These are phyloP conservation scores for Stentor coeruleus DNA, from an alignment of 73 alveolate genomes.

Conservation along the genomic window DNA sequence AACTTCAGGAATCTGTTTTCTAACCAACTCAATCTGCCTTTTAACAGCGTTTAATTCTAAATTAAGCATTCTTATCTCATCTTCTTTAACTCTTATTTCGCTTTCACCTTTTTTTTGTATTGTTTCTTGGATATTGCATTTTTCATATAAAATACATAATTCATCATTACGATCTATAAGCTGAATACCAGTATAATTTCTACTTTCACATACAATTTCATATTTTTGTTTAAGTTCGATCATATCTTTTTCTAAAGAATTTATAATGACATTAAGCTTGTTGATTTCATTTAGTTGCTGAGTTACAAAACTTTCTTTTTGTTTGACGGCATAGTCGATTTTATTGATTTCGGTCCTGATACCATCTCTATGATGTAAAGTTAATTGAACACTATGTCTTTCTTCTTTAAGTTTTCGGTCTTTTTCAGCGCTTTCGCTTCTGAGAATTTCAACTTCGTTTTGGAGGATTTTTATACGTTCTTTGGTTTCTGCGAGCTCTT, in stretches of 20 bases:
- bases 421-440: slow-evolving; percentile 90
- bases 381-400: slow-evolving; percentile 74
- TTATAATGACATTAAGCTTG: slow-evolving; percentile 87
- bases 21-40: slow-evolving; percentile 84
- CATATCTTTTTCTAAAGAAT: slow-evolving; percentile 91
- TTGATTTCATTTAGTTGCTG: slow-evolving; percentile 94
- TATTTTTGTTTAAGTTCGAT: slow-evolving; percentile 84
- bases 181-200: slow-evolving; percentile 95
- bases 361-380: slow-evolving; percentile 83
- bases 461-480: slow-evolving; percentile 88
- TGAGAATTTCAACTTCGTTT: slow-evolving; percentile 91
- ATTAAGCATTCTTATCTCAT: slow-evolving; percentile 88
- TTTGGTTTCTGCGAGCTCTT: slow-evolving; percentile 94
- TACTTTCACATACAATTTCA: slow-evolving; percentile 93
- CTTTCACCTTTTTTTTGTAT: slow-evolving; percentile 89
- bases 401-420: slow-evolving; percentile 83
- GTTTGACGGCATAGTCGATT: slow-evolving; percentile 76
- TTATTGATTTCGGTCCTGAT: slow-evolving; percentile 89
- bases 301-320: slow-evolving; percentile 78
- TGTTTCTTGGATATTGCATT: slow-evolving; percentile 85
- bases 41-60: slow-evolving; percentile 82
- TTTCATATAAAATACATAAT: slow-evolving; percentile 92
- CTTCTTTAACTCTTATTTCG: slow-evolving; percentile 90
- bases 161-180: slow-evolving; percentile 96
- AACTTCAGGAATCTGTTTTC: slow-evolving; percentile 87